Base-by-base conservation (phyloP, 768 basidiomycete genomes). In the Agaricus subrufescens region DNA sequence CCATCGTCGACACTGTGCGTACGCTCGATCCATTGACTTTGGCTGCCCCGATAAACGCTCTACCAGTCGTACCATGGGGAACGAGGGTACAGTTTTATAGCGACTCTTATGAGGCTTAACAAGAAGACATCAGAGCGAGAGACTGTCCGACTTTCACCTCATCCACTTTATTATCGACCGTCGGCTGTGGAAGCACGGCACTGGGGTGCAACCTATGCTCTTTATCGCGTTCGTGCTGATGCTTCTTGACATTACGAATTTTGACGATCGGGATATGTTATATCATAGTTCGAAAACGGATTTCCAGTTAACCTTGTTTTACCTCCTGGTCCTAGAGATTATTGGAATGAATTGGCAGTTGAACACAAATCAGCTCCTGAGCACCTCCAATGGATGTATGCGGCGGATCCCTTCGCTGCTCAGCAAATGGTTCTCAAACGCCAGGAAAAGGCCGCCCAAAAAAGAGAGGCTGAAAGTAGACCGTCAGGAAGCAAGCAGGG, bases 151-250 rank as follows among this genome's bases (percentile, higher is more conserved):
- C 70, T 97, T 60, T 83, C 84, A 58, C 87, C 93, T 4, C 82
- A 87, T 65, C 88, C 90, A 1, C 79, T 86, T 5, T 81, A 89
- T 61, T 71, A 79, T 45, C 75, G 83, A 58, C 76, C 81, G 2
- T 85, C 85, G n/a, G 78, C 85, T 6, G 66, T 86, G 25, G 91
- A 96, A 70, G 93, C 94, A 29, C 88, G 86, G 53, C 94, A 97
- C 66, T 94, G 90, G 86, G 93, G 87, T 39, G 93, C 93, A 14
- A 88, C 87, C 3, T 93, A 90, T 63, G 89, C 90, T 40, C 71
- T 96, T 52, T 90, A 94, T 69, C 85, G 93, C 62, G 92, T 94
- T 71, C 72, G 87, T 85, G 49, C 53, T 50, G 54, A 27, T 56
- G 39, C 60, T 42, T 51, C 51, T 60, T 44, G 48, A 62, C 47